Evolutionary conservation across 2,329 filamentous ascomycete genomes (phyloP).

Genomic region (Elsinoe necatrix): DNA sequence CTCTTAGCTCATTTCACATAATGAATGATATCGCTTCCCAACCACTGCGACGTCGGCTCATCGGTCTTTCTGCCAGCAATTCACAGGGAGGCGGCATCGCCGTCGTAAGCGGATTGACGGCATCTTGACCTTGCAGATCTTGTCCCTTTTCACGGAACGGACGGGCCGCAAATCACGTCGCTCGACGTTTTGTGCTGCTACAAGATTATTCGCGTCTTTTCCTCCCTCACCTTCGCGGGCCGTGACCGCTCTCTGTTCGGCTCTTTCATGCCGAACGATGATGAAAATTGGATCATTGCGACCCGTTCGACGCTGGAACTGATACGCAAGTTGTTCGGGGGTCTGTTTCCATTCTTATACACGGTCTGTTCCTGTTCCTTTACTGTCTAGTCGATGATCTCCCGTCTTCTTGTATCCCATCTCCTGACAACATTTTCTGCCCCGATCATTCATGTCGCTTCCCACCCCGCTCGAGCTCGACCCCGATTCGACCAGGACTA

Average conservation of each 20-base stretch:
- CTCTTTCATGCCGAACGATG: background rate
- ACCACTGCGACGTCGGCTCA: background rate
- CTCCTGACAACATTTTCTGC: background rate
- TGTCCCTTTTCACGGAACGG: background rate
- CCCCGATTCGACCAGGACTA: background rate
- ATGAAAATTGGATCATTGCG: background rate
- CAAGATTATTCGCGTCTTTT: background rate
- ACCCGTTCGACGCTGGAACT: background rate
- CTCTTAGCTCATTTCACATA: background rate
- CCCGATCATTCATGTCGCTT: background rate
- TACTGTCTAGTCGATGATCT: background rate
- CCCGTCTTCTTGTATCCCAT: background rate
- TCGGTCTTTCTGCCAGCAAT: background rate
- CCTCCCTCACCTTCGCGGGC: background rate
- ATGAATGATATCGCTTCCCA: slow-evolving; percentile 1
- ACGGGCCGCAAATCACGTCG: background rate
- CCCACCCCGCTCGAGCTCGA: background rate
- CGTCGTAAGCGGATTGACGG: background rate
- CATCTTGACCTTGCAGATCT: background rate
- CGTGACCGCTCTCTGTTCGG: background rate
- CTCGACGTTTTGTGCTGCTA: background rate
- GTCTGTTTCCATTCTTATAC: background rate
- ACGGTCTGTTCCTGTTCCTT: background rate
- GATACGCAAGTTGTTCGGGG: background rate
- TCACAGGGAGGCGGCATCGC: background rate